Percentiles rank a stretch among this genome's conserved stretches.
Evolutionary conservation across 371 early-diverging fungal species (phyloP).

Genomic region (Mucor lusitanicus): DNA sequence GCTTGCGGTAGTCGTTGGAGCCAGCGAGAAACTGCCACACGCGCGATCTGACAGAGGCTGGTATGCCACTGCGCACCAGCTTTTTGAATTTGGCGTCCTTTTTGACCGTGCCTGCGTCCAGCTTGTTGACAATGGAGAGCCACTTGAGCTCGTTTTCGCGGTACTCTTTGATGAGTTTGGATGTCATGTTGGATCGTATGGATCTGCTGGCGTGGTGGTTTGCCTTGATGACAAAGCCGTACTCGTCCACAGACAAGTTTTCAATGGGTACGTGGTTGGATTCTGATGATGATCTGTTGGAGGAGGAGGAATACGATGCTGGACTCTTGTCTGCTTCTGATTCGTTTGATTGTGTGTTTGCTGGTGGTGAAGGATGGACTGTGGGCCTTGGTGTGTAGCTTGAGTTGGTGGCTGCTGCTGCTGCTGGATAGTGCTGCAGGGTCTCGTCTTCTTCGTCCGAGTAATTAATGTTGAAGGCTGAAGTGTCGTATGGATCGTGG

Average conservation of each 20-base stretch:
- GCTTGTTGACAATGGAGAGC: slow-evolving; percentile 41
- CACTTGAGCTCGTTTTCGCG: slow-evolving; percentile 57
- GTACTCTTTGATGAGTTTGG: slow-evolving; percentile 48
- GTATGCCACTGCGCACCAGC: slow-evolving; percentile 75
- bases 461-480: slow-evolving; percentile 47
- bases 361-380: neutral
- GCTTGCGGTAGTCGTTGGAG: slow-evolving; percentile 45
- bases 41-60: slow-evolving; percentile 69
- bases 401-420: neutral
- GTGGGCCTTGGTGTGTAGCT: neutral
- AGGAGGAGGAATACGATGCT: neutral
- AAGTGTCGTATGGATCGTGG: slow-evolving; percentile 29
- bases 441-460: slow-evolving; percentile 35
- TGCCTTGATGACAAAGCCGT: slow-evolving; percentile 56
- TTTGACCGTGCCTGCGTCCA: slow-evolving; percentile 50
- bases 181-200: slow-evolving; percentile 24
- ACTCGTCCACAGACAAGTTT: slow-evolving; percentile 44
- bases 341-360: too few relatives aligned
- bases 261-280: neutral
- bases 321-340: too few relatives aligned
- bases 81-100: slow-evolving; percentile 62
- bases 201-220: neutral
- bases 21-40: slow-evolving; percentile 76
- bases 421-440: neutral
- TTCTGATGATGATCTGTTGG: neutral